Evolutionary conservation across 1,139 yeast genomes (phyloP).

Genomic region (Pichia sp.): DNA sequence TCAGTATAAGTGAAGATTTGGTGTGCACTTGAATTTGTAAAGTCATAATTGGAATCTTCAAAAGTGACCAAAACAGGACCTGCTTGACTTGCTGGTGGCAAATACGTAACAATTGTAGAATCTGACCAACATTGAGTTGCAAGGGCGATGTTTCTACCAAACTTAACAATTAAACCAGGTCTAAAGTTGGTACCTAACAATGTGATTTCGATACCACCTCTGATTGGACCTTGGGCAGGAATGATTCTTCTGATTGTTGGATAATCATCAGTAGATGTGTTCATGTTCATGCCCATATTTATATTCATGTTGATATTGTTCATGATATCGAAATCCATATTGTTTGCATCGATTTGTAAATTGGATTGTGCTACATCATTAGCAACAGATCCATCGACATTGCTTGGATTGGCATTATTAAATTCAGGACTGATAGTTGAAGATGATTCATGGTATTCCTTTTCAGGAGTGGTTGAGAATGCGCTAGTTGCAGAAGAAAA

Average conservation of each 20-base stretch:
- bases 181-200: constrained; percentile 83
- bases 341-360: not conserved
- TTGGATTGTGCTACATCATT: not conserved
- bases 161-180: constrained; percentile 77
- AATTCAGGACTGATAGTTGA: constrained; percentile 5
- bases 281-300: not conserved
- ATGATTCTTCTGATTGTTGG: constrained; percentile 81
- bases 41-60: constrained; percentile 33
- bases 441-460: constrained; percentile 10
- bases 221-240: constrained; percentile 91
- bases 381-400: not conserved
- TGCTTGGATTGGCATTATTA: not conserved
- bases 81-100: constrained; percentile 86
- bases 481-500: constrained; percentile 32
- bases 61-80: constrained; percentile 93
- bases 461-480: constrained; percentile 32
- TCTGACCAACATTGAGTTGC: constrained; percentile 98
- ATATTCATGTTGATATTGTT: not conserved
- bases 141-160: constrained; percentile 79
- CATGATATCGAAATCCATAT: constrained; percentile 5
- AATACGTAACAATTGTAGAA: constrained; percentile 85
- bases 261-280: constrained; percentile 2
- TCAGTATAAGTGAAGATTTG: constrained; percentile 81
- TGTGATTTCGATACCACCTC: constrained; percentile 96
- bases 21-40: constrained; percentile 26